Base-by-base conservation (phyloP, 352 stramenopile genomes). In the Phytophthora hybrid region DNA sequence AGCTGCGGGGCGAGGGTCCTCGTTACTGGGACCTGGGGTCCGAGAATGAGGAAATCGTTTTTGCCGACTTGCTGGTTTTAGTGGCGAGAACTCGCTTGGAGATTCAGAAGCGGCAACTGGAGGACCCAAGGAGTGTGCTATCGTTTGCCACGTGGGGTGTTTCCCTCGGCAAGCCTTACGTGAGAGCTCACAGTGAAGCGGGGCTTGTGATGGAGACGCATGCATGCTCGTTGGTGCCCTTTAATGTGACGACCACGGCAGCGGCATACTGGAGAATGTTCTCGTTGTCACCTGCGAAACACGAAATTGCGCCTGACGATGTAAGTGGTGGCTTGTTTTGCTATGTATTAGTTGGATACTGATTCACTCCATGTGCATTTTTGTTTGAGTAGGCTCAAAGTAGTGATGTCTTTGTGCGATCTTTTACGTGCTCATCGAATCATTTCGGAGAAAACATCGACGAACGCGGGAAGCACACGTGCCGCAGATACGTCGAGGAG, bases 31-130 rank as follows among this genome's bases (percentile, higher is more conserved):
- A 76, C 9, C 34, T 76, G 16, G 39, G n/a, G 3, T 49, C 49
- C 1, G 63, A 53, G 4, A 56, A 82, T 57, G 78, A 81, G 1
- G 67, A 74, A 21, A 63, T 18, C 11, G 69, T 82, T 14, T 76
- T 79, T 37, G 53, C 66, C 5, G 64, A 82, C 51, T 76, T 78
- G 51, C 51, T 81, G 7, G n/a, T 63, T 1, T 51, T 81, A 11
- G 26, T 76, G 26, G 66, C 63, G 21, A 63, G 53, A 54, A 58
- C 47, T 19, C 63, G 41, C n/a, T 11, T 79, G 21, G 62, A 78
- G 23, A 49, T 82, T 14, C 34, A 77, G 23, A 55, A 14, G 60
- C 68, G 31, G 6, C 57, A 62, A 46, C 32, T 73, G 41, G 41
- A 76, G 26, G n/a, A 73, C 56, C 58, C 75, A 4, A 65, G 65